A percentile compares a stretch with the other conserved stretches of the same genome.
phyloP scores from a whole-genome alignment of 2,329 filamentous ascomycete genomes.

The Cladosporium cucumerinum region DNA sequence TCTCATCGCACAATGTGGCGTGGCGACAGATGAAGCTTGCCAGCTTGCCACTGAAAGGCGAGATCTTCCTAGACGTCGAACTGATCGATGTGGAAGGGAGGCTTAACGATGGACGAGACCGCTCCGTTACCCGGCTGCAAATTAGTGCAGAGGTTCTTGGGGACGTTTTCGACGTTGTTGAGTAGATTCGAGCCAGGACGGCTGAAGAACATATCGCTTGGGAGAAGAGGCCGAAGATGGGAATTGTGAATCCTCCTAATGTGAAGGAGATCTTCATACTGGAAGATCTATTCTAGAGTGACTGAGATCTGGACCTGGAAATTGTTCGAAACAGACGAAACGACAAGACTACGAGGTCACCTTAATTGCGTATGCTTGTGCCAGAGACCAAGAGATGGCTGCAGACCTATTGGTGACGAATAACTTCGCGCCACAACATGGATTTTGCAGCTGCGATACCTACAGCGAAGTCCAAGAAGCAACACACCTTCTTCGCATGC shows the following conservation, averaged over 20 bases:
- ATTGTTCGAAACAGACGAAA: background rate
- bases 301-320: background rate
- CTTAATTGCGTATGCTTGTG: background rate
- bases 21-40: slow-evolving; percentile 13
- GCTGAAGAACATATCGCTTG: slow-evolving; percentile 6
- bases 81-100: background rate
- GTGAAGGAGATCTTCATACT: slow-evolving; percentile 9
- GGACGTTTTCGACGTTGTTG: slow-evolving; percentile 8
- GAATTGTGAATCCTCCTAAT: slow-evolving; percentile 10
- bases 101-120: slow-evolving; percentile 2
- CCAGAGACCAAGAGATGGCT: background rate
- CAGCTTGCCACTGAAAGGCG: slow-evolving; percentile 2
- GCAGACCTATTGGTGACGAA: no score
- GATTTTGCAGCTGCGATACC: no score
- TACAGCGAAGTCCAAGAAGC: background rate
- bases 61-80: slow-evolving; percentile 10
- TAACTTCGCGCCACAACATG: no score
- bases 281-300: slow-evolving; percentile 1
- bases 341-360: background rate
- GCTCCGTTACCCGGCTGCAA: slow-evolving; percentile 6
- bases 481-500: background rate
- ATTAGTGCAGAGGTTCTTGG: slow-evolving; percentile 5
- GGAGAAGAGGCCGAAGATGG: slow-evolving; percentile 14
- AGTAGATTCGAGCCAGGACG: slow-evolving; percentile 2
- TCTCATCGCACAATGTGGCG: background rate